These are phyloP conservation scores for Chenopodium formosanum DNA, from an alignment of 148 eudicot genomes.

Conservation along the genomic window DNA sequence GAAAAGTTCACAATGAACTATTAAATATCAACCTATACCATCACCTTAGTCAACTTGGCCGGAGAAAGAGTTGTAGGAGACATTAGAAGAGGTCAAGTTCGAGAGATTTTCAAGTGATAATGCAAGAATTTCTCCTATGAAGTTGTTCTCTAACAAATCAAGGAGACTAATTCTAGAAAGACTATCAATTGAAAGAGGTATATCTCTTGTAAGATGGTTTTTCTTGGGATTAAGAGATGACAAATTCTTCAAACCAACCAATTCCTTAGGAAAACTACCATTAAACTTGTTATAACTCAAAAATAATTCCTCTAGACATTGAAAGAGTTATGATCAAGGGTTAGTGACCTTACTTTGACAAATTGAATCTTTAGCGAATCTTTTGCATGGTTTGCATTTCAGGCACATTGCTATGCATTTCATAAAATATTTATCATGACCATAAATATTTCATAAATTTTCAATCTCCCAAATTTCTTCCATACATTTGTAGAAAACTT, in stretches of 20 bases:
- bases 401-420: too few relatives aligned
- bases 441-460: too few relatives aligned
- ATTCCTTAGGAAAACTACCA: slow-evolving; percentile 44
- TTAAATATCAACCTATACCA: too few relatives aligned
- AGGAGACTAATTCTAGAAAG: slow-evolving; percentile 37
- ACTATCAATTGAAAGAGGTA: slow-evolving; percentile 34
- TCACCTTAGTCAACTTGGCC: slow-evolving; percentile 33
- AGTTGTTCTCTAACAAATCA: slow-evolving; percentile 52
- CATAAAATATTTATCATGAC: too few relatives aligned
- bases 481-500: too few relatives aligned
- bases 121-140: slow-evolving; percentile 47
- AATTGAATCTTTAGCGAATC: too few relatives aligned
- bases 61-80: slow-evolving; percentile 56
- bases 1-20: background rate
- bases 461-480: too few relatives aligned
- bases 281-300: slow-evolving; percentile 53
- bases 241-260: slow-evolving; percentile 38
- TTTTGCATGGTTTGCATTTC: too few relatives aligned
- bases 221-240: slow-evolving; percentile 41
- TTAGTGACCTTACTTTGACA: slow-evolving; percentile 30
- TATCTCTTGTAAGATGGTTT: slow-evolving; percentile 45
- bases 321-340: slow-evolving; percentile 56
- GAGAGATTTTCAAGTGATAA: slow-evolving; percentile 42
- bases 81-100: slow-evolving; percentile 50
- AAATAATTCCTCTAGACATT: slow-evolving; percentile 50